Evolutionary conservation across 345 rosid genomes (phyloP).

Genomic region (Carallia brachiata): DNA sequence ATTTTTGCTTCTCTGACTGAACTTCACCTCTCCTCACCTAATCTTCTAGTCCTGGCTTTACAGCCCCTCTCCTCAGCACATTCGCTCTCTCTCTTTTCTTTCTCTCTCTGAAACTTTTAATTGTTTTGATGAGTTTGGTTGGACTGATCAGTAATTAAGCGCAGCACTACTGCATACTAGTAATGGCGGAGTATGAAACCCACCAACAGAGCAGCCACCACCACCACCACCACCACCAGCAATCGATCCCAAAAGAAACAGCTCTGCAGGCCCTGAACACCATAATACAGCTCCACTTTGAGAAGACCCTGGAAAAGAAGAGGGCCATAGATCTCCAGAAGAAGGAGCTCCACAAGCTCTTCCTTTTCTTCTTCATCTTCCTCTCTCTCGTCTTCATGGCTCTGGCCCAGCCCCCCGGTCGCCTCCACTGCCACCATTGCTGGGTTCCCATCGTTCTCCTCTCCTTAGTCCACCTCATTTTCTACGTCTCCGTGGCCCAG

Average conservation of each 20-base stretch:
- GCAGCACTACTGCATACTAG: no score
- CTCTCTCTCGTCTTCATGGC: conserved; percentile 60
- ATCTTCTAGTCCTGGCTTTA: conserved; percentile 1
- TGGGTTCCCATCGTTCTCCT: conserved; percentile 79
- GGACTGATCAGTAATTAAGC: not conserved
- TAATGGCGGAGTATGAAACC: conserved; percentile 77
- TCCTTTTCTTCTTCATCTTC: conserved; percentile 91
- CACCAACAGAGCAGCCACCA: conserved; percentile 18
- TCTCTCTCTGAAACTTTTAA: not conserved
- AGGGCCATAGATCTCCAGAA: conserved; percentile 93
- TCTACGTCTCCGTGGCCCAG: conserved; percentile 92
- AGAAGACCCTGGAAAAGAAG: conserved; percentile 92
- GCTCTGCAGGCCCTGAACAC: conserved; percentile 89
- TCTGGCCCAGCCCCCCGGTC: conserved; percentile 44
- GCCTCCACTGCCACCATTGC: conserved; percentile 90
- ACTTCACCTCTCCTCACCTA: not conserved
- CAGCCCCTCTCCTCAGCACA: no score
- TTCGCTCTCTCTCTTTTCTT: not conserved
- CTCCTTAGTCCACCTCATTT: conserved; percentile 79
- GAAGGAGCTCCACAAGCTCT: conserved; percentile 88
- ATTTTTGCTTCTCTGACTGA: not conserved
- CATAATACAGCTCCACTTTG: conserved; percentile 94
- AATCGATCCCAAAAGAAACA: conserved; percentile 70
- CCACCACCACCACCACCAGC: conserved; percentile 46
- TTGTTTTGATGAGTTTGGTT: no score